Conservation (phyloP, 306 rosid genomes). For the Trifolium fragiferum region DNA sequence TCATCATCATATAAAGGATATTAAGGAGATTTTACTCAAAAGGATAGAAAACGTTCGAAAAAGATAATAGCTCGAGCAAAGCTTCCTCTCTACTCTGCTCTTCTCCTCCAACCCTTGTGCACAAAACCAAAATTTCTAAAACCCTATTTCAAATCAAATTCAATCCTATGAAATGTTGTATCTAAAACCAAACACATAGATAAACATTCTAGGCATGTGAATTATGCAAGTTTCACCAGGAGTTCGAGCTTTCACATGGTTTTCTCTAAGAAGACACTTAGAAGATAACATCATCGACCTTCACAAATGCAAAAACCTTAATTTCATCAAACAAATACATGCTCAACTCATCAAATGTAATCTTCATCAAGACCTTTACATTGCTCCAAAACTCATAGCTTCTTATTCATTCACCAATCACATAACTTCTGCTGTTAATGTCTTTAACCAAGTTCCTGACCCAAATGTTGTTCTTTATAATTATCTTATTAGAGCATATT, state of each 20-base stretch:
- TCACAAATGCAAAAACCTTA: slow-evolving; percentile 62
- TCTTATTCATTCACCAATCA: slow-evolving; percentile 77
- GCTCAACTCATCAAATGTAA: slow-evolving; percentile 74
- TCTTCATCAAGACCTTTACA: slow-evolving; percentile 65
- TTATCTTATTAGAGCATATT: slow-evolving; percentile 72
- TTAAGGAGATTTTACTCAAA: no score
- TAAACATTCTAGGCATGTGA: neutral
- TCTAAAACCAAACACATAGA: neutral
- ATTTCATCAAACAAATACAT: slow-evolving; percentile 67
- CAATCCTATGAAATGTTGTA: neutral
- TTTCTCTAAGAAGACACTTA: slow-evolving; percentile 66
- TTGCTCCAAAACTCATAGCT: slow-evolving; percentile 70
- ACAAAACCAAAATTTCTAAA: neutral
- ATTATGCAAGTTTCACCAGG: slow-evolving; percentile 59
- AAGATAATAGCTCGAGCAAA: neutral
- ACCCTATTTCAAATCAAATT: neutral
- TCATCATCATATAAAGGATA: no score
- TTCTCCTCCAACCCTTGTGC: no score
- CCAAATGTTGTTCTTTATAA: slow-evolving; percentile 74
- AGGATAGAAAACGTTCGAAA: neutral
- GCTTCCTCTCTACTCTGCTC: neutral
- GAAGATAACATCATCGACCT: slow-evolving; percentile 78
- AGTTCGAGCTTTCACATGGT: slow-evolving; percentile 70
- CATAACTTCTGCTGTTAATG: slow-evolving; percentile 58
- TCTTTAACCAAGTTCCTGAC: slow-evolving; percentile 63